These are phyloP conservation scores for Phaeotremella fagi DNA, from an alignment of 768 basidiomycete genomes.

Conservation along the genomic window DNA sequence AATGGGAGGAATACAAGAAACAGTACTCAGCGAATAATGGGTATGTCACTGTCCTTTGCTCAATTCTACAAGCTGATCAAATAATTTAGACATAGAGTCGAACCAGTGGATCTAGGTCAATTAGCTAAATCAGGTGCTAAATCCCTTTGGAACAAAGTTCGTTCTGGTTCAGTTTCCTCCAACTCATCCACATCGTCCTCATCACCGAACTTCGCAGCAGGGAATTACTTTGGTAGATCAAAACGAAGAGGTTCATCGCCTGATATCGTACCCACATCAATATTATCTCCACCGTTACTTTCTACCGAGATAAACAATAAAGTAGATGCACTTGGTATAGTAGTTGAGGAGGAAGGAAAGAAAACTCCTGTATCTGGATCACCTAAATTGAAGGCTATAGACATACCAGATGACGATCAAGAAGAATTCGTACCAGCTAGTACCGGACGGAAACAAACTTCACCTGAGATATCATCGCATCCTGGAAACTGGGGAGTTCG, in stretches of 20 bases:
- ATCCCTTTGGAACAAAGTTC: conserved; percentile 41
- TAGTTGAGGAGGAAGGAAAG: not conserved
- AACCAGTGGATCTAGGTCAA: conserved; percentile 39
- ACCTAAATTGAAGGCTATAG: not conserved
- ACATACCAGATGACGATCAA: not conserved
- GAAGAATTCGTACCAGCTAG: not conserved
- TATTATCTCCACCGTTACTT: not conserved
- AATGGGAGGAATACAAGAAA: conserved; percentile 42
- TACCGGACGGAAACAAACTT: not conserved
- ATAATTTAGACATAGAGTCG: not conserved
- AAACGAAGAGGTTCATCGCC: not conserved
- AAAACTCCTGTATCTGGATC: not conserved
- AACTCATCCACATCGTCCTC: not conserved
- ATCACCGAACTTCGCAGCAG: not conserved
- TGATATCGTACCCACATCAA: not conserved
- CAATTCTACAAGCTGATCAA: not conserved
- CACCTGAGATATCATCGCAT: not conserved
- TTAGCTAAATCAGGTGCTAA: conserved; percentile 32
- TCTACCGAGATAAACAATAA: not conserved
- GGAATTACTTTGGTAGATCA: not conserved
- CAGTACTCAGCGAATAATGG: conserved; percentile 17
- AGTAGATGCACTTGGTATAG: not conserved
- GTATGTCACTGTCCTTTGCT: conserved; percentile 4
- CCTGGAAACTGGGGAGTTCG: not conserved
- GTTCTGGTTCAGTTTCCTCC: conserved; percentile 16